phyloP scores from a whole-genome alignment of 371 early-diverging fungal genomes.

The Mucor circinelloides region DNA sequence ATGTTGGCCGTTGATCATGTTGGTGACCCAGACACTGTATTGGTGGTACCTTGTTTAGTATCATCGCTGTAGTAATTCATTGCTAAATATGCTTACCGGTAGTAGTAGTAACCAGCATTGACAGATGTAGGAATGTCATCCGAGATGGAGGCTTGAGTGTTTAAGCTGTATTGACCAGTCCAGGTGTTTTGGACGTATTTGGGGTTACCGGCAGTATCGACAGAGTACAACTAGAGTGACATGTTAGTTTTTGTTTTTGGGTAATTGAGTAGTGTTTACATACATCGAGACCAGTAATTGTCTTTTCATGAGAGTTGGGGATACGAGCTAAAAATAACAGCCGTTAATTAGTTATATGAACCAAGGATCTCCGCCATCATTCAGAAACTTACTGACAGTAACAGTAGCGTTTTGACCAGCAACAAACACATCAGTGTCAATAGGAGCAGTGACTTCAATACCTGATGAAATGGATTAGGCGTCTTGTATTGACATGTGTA shows the following conservation, averaged over 20 bases:
- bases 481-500: background rate
- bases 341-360: background rate
- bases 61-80: background rate
- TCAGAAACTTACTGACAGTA: slow-evolving; percentile 34
- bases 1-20: slow-evolving; percentile 31
- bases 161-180: slow-evolving; percentile 26
- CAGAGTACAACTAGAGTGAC: slow-evolving; percentile 35
- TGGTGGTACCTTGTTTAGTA: background rate
- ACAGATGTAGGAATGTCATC: slow-evolving; percentile 29
- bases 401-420: slow-evolving; percentile 28
- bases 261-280: background rate
- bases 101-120: slow-evolving; percentile 31
- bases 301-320: slow-evolving; percentile 25
- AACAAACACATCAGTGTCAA: slow-evolving; percentile 10
- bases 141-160: slow-evolving; percentile 30
- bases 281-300: slow-evolving; percentile 39
- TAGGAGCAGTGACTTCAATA: slow-evolving; percentile 24
- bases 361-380: background rate
- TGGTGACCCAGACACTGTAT: slow-evolving; percentile 38
- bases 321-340: slow-evolving; percentile 25
- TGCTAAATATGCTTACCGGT: slow-evolving; percentile 20
- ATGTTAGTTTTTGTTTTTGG: background rate
- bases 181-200: slow-evolving; percentile 32
- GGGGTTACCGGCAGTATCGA: slow-evolving; percentile 17
- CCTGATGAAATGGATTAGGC: slow-evolving; percentile 17